A percentile compares a stretch with the other conserved stretches of the same genome.
Evolutionary conservation across 352 stramenopile genomes (phyloP).

Genomic region (Phytophthora sojae): DNA sequence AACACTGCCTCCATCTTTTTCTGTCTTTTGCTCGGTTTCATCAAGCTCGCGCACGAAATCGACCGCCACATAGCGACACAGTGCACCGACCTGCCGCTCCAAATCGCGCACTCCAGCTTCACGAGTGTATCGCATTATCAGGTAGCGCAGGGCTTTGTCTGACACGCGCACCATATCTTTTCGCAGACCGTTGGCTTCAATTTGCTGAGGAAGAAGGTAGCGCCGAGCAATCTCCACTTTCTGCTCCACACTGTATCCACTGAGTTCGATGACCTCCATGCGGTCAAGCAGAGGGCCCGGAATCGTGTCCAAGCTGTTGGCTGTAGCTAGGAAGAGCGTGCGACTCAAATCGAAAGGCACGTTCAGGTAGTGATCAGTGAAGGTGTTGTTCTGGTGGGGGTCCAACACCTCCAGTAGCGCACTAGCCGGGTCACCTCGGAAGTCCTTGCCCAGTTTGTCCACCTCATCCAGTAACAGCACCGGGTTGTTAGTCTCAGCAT

Average conservation of each 20-base stretch:
- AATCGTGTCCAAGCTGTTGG: conserved; percentile 86
- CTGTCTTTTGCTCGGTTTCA: conserved; percentile 12
- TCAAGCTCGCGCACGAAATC: conserved; percentile 68
- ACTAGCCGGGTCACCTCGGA: conserved; percentile 68
- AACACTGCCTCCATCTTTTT: conserved; percentile 15
- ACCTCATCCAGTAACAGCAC: conserved; percentile 90
- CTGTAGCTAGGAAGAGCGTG: conserved; percentile 87
- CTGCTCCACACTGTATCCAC: conserved; percentile 83
- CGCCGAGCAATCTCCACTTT: conserved; percentile 84
- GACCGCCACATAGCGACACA: conserved; percentile 83
- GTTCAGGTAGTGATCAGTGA: conserved; percentile 89
- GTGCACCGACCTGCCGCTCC: conserved; percentile 76
- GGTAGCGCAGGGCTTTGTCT: conserved; percentile 64
- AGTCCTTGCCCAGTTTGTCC: conserved; percentile 84
- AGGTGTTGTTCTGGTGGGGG: conserved; percentile 88
- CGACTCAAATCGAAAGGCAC: conserved; percentile 90
- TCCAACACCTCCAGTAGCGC: conserved; percentile 89
- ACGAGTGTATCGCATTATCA: conserved; percentile 88
- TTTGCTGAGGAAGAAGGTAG: conserved; percentile 84
- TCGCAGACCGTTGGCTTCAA: conserved; percentile 75
- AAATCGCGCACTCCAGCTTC: conserved; percentile 89
- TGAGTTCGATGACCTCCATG: conserved; percentile 89
- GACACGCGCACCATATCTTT: conserved; percentile 54
- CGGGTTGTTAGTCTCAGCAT: conserved; percentile 79
- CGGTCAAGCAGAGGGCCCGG: conserved; percentile 78